Conservation (phyloP, 768 basidiomycete species). For the Tubosaeta sp. region DNA sequence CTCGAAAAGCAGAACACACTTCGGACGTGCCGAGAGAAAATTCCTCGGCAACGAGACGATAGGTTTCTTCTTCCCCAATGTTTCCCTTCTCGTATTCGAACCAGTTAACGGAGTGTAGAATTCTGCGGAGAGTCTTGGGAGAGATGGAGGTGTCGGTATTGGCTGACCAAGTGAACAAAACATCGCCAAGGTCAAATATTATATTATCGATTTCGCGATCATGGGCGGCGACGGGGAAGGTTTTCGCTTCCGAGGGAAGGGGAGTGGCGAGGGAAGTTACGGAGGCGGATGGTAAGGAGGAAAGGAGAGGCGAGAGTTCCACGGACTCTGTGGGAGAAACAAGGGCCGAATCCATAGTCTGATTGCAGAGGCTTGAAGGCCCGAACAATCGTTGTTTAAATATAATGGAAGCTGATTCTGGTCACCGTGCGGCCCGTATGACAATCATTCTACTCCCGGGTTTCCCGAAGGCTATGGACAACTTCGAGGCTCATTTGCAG, state of each 20-base stretch:
- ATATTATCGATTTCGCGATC: conserved; percentile 20
- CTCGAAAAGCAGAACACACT: conserved; percentile 6
- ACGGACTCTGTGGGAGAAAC: not conserved
- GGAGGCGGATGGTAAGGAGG: not conserved
- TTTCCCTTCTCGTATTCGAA: conserved; percentile 23
- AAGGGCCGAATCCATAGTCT: too few relatives aligned
- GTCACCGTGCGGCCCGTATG: too few relatives aligned
- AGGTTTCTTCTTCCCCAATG: conserved; percentile 6
- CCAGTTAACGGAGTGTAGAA: conserved; percentile 16
- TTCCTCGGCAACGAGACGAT: conserved; percentile 7
- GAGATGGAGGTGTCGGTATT: conserved; percentile 16
- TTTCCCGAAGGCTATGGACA: too few relatives aligned
- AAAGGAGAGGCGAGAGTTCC: not conserved
- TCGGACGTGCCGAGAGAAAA: conserved; percentile 16
- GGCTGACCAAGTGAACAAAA: conserved; percentile 21
- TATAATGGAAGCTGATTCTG: too few relatives aligned
- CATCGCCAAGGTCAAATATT: conserved; percentile 20
- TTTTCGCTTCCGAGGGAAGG: not conserved
- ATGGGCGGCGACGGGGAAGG: not conserved
- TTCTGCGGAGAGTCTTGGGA: conserved; percentile 5
- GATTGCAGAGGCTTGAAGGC: too few relatives aligned
- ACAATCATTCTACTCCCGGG: too few relatives aligned
- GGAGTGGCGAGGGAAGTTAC: conserved; percentile 1
- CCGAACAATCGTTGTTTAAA: too few relatives aligned
- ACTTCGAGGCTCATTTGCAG: too few relatives aligned